These are phyloP conservation scores for Durusdinium trenchii DNA, from an alignment of 73 alveolate species.

Conservation along the genomic window DNA sequence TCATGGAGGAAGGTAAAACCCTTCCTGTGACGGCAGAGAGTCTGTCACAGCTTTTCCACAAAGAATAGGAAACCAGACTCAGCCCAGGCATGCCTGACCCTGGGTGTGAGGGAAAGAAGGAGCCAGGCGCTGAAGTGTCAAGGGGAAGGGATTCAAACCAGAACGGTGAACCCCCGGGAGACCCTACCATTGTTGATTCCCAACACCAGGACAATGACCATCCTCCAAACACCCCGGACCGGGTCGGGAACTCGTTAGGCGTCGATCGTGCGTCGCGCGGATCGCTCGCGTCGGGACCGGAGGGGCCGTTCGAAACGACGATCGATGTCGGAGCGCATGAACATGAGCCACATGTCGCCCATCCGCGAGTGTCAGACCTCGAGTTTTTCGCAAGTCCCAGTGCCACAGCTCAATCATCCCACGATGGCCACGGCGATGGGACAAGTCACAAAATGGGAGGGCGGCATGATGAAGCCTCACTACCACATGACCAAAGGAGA, in stretches of 20 bases:
- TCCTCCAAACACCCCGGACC: background rate
- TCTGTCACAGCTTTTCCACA: background rate
- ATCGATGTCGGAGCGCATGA: background rate
- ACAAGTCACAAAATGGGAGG: background rate
- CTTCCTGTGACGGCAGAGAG: background rate
- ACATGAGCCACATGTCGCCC: background rate
- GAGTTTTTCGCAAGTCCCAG: background rate
- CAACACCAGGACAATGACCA: background rate
- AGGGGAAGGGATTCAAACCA: background rate
- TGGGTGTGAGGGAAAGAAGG: slow-evolving; percentile 36
- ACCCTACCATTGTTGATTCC: background rate
- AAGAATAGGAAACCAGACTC: slow-evolving; percentile 35
- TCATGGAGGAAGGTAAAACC: background rate
- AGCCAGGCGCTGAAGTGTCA: background rate
- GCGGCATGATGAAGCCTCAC: background rate
- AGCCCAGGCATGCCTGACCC: slow-evolving; percentile 34
- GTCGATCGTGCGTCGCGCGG: too few relatives aligned
- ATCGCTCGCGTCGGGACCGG: background rate
- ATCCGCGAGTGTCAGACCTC: background rate
- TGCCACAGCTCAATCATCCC: background rate
- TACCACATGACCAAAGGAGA: slow-evolving; percentile 9
- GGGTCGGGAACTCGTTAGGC: too few relatives aligned
- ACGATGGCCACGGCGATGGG: background rate
- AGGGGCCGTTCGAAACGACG: background rate
- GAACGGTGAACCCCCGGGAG: background rate